Conservation (phyloP, 2,329 filamentous ascomycete species). For the Colletotrichum godetiae region DNA sequence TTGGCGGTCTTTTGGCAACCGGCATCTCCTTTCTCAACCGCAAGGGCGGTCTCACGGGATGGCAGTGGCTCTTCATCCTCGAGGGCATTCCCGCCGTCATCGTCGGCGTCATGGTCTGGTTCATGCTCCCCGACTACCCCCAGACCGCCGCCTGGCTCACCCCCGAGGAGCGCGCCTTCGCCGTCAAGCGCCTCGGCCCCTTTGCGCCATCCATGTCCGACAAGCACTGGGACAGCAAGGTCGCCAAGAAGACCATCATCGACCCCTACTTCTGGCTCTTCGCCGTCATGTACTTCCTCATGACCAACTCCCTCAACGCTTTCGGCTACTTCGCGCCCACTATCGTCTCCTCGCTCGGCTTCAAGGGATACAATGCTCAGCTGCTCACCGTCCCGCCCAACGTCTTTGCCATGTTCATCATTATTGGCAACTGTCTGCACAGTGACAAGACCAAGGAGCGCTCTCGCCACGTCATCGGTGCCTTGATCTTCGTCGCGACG, state of each 20-base stretch:
- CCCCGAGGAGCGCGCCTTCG: conserved; percentile 46
- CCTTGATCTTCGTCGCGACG: conserved; percentile 41
- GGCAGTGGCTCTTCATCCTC: conserved; percentile 75
- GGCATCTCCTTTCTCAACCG: conserved; percentile 60
- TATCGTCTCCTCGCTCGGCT: conserved; percentile 49
- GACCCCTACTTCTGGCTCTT: conserved; percentile 50
- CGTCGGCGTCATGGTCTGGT: conserved; percentile 45
- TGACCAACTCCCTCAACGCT: conserved; percentile 48
- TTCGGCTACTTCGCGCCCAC: conserved; percentile 49
- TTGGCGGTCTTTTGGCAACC: conserved; percentile 68
- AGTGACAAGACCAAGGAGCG: conserved; percentile 46
- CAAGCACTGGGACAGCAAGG: conserved; percentile 47
- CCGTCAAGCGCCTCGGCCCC: conserved; percentile 48
- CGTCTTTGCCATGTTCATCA: conserved; percentile 48
- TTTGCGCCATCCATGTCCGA: conserved; percentile 47
- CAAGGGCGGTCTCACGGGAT: conserved; percentile 60
- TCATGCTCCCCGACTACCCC: conserved; percentile 47
- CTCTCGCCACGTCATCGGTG: conserved; percentile 45
- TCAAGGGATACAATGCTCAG: conserved; percentile 46
- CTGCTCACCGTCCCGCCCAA: conserved; percentile 51
- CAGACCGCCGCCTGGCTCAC: conserved; percentile 48
- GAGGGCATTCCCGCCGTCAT: conserved; percentile 47
- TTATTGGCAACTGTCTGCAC: conserved; percentile 45
- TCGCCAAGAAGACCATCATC: conserved; percentile 45
- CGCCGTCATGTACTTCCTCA: conserved; percentile 45